Percentiles rank a stretch among this genome's conserved stretches.
Conservation (phyloP, 2,329 filamentous ascomycete species). For the Phyllosticta capitalensis region DNA sequence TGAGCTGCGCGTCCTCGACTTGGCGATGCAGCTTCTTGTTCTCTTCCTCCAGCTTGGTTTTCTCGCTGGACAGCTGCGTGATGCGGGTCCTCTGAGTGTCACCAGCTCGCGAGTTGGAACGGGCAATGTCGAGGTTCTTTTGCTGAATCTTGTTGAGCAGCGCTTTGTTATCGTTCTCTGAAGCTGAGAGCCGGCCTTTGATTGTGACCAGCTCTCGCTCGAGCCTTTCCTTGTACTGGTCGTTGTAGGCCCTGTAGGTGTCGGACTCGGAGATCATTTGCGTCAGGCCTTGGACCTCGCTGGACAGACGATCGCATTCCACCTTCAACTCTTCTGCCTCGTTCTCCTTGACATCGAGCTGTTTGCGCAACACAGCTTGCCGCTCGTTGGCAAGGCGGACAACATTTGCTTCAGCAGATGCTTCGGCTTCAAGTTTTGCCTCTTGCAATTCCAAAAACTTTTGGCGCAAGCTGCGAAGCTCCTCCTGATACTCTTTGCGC, state of each 20-base stretch:
- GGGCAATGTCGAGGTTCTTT: conserved; percentile 90
- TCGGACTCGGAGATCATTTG: conserved; percentile 83
- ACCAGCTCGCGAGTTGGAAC: conserved; percentile 75
- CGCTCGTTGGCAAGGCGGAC: conserved; percentile 69
- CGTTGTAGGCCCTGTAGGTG: conserved; percentile 78
- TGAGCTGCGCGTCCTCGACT: conserved; percentile 74
- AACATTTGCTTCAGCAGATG: conserved; percentile 70
- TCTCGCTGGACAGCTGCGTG: conserved; percentile 66
- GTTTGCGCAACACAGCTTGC: conserved; percentile 64
- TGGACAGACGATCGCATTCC: conserved; percentile 66
- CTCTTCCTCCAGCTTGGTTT: conserved; percentile 71
- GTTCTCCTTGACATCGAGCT: conserved; percentile 69
- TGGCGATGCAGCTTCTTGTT: conserved; percentile 73
- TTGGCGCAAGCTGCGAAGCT: conserved; percentile 72
- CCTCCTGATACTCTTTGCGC: conserved; percentile 77
- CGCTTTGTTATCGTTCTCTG: conserved; percentile 90
- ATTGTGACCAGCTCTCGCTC: conserved; percentile 86
- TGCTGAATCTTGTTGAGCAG: conserved; percentile 96
- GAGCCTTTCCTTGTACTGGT: conserved; percentile 87
- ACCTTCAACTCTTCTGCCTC: conserved; percentile 70
- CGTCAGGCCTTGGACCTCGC: conserved; percentile 75
- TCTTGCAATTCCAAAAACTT: conserved; percentile 81
- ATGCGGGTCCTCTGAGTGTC: conserved; percentile 76
- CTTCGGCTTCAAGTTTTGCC: conserved; percentile 72
- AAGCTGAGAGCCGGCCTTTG: conserved; percentile 79